These are phyloP conservation scores for Aureobasidium sp. DNA, from an alignment of 2,329 filamentous ascomycete species.

Conservation along the genomic window DNA sequence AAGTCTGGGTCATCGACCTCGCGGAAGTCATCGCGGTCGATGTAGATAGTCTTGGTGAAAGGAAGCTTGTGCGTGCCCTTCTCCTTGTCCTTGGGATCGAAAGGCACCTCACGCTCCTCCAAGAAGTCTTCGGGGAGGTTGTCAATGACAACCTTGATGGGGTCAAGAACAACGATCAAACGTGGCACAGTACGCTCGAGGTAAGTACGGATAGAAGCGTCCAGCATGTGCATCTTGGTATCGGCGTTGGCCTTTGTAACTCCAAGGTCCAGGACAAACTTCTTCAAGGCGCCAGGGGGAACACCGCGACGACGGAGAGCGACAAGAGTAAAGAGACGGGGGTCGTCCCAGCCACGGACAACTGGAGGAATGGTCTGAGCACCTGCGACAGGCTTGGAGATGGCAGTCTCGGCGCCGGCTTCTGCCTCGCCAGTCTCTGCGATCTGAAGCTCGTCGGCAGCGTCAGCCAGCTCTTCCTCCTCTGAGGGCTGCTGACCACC, in stretches of 20 bases:
- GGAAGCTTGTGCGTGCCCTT: conserved; percentile 54
- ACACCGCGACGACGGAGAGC: conserved; percentile 76
- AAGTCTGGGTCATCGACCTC: conserved; percentile 64
- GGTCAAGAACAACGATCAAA: conserved; percentile 82
- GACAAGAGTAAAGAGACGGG: conserved; percentile 79
- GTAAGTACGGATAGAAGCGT: conserved; percentile 75
- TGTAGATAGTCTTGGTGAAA: conserved; percentile 74
- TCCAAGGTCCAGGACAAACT: conserved; percentile 84
- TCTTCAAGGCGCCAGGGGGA: conserved; percentile 78
- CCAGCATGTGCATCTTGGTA: conserved; percentile 75
- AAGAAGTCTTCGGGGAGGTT: conserved; percentile 61
- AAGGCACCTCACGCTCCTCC: conserved; percentile 62
- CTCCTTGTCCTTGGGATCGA: conserved; percentile 69
- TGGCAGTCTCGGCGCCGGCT: conserved; percentile 15
- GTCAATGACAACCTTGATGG: conserved; percentile 73
- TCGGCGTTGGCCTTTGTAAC: conserved; percentile 75
- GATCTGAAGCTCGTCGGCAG: conserved; percentile 32
- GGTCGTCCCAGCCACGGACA: conserved; percentile 86
- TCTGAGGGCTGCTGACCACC: conserved; percentile 17
- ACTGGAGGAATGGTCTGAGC: conserved; percentile 35
- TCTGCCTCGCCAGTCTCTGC: conserved; percentile 33
- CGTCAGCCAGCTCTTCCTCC: conserved; percentile 23
- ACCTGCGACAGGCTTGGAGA: conserved; percentile 17
- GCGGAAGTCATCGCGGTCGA: conserved; percentile 72
- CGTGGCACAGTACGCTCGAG: conserved; percentile 82